These are phyloP conservation scores for Cladosporium sp. DNA, from an alignment of 2,329 filamentous ascomycete species.

Conservation along the genomic window DNA sequence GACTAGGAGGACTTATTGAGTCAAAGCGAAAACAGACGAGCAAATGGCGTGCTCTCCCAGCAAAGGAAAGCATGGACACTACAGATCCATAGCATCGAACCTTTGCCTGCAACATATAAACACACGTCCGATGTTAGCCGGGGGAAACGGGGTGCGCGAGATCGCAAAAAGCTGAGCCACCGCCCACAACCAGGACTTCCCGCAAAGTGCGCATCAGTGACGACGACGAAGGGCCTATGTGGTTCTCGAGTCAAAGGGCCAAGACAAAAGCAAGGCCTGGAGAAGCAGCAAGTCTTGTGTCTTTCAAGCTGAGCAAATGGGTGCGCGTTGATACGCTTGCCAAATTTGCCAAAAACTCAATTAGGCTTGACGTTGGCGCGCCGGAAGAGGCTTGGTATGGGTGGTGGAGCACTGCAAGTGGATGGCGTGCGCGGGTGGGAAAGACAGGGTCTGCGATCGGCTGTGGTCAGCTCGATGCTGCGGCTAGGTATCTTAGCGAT, in stretches of 20 bases:
- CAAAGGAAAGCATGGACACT: no score
- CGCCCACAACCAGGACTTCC: no score
- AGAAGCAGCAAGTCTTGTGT: neutral
- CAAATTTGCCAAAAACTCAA: neutral
- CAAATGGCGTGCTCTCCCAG: no score
- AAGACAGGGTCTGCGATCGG: neutral
- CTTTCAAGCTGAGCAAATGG: neutral
- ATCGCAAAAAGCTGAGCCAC: no score
- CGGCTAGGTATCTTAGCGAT: no score
- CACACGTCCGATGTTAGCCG: no score
- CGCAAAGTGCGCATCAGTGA: neutral
- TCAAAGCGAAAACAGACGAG: no score
- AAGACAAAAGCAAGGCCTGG: neutral
- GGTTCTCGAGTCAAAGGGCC: neutral
- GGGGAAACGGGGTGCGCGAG: no score
- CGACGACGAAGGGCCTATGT: neutral
- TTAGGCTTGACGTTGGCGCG: constrained; percentile 3
- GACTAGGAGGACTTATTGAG: no score
- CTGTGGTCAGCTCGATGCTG: no score
- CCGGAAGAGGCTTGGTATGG: constrained; percentile 7
- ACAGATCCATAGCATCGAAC: no score
- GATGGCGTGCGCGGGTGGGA: neutral
- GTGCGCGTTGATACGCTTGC: neutral
- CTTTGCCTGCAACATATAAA: no score
- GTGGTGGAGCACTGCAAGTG: neutral